Base-by-base conservation (phyloP, 2,329 filamentous ascomycete genomes). In the Alternaria viburni region DNA sequence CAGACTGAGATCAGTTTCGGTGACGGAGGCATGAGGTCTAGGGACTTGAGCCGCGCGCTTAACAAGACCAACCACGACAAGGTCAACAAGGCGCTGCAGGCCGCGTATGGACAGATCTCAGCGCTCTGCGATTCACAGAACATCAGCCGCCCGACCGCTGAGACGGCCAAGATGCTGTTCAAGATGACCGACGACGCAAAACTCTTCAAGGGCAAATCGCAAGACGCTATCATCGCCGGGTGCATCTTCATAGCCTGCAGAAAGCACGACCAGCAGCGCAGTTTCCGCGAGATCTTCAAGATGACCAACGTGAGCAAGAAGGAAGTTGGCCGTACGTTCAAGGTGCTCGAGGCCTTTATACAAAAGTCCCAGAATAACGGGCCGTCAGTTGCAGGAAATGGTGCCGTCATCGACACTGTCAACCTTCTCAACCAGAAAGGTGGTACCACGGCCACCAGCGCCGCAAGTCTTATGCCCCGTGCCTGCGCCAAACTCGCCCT, bases 171-270 rank as follows among this genome's bases (percentile, higher is more conserved):
- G 84, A 92, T 96, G 79, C 90, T 98, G 68, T 99, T 91, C 87
- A 98, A 97, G 84, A 87, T 96, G 61, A 92, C 95, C 23, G 93
- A 97, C 73, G 96, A 99, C 81, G 90, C 91, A 76, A 95, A 95
- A 79, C 87, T 93, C 59, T 93, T 98, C 86, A 97, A 97, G 83
- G 94, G 94, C 77, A 99, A 99, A 82, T 91, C 92, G 0, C 91
- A 94, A 77, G 95, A 98, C 72, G 92, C 93, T 59, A 91, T 99
- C 70, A 95, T 98, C 70, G 96, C 96, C 6, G 93, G 94, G 7
- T 97, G 94, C 82, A 96, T 99, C 81, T 98, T 99, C 84, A 95
- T 99, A 73, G 93, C 96, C 44, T 98, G 95, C 79, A 93, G 96
- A 47, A 93, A 97, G 81, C 91, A 93, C 76, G 88, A 90, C 65